These are phyloP conservation scores for Holtermannia corniformis DNA, from an alignment of 768 basidiomycete genomes.

Conservation along the genomic window DNA sequence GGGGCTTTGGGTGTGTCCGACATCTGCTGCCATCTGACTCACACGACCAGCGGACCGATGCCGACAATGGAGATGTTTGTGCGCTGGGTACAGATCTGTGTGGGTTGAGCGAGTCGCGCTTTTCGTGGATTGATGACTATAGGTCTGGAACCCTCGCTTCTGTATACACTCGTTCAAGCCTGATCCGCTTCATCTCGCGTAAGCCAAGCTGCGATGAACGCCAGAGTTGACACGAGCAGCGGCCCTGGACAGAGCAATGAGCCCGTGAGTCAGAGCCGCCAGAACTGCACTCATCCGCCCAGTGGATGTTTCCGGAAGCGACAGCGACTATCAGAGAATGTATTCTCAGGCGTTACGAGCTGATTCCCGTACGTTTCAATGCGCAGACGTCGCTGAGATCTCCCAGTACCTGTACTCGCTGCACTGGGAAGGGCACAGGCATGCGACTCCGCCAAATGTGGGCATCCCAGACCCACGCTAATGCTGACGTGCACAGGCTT, in stretches of 20 bases:
- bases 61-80: slow-evolving; percentile 37
- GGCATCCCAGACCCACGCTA: not conserved
- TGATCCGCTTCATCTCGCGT: slow-evolving; percentile 1
- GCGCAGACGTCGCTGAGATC: not conserved
- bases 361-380: not conserved
- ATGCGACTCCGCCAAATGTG: not conserved
- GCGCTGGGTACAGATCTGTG: slow-evolving; percentile 38
- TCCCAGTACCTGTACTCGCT: not conserved
- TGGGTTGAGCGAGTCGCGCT: not conserved
- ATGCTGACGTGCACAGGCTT: not conserved
- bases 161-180: slow-evolving; percentile 42
- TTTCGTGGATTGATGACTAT: not conserved
- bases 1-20: slow-evolving; percentile 27
- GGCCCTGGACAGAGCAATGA: not conserved
- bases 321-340: slow-evolving; percentile 28
- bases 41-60: slow-evolving; percentile 18
- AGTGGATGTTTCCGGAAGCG: slow-evolving; percentile 34
- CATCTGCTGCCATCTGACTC: not conserved
- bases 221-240: slow-evolving; percentile 1
- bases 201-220: not conserved
- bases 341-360: slow-evolving; percentile 40
- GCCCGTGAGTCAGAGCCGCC: not conserved
- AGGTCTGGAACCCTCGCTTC: slow-evolving; percentile 31
- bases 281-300: not conserved
- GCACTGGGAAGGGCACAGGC: not conserved